These are phyloP conservation scores for Sarcodon aspratus DNA, from an alignment of 768 basidiomycete species.

Conservation along the genomic window DNA sequence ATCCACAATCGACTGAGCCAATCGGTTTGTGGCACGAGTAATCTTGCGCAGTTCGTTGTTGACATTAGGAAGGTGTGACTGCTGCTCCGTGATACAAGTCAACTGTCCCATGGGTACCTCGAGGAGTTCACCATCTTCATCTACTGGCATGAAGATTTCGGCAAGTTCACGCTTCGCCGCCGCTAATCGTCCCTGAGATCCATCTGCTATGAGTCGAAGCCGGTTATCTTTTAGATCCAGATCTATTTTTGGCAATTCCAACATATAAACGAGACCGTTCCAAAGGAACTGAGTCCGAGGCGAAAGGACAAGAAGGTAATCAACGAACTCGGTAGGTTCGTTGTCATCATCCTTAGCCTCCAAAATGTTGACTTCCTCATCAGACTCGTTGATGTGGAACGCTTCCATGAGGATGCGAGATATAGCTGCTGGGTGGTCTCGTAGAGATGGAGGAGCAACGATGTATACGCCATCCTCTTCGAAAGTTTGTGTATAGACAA, in stretches of 20 bases:
- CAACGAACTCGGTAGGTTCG: slow-evolving; percentile 45
- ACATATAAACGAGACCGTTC: slow-evolving; percentile 79
- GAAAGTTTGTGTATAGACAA: slow-evolving; percentile 81
- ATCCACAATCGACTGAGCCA: slow-evolving; percentile 88
- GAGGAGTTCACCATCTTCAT: slow-evolving; percentile 43
- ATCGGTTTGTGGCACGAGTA: slow-evolving; percentile 73
- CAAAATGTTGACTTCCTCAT: slow-evolving; percentile 32
- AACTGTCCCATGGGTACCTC: slow-evolving; percentile 29
- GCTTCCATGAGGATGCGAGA: slow-evolving; percentile 75
- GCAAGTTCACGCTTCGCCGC: slow-evolving; percentile 70
- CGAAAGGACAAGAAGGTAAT: slow-evolving; percentile 80
- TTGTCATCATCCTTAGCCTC: slow-evolving; percentile 32
- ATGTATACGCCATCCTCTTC: slow-evolving; percentile 92
- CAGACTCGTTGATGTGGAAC: slow-evolving; percentile 63
- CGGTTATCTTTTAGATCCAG: slow-evolving; percentile 76
- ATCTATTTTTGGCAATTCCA: slow-evolving; percentile 67
- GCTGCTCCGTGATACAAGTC: slow-evolving; percentile 59
- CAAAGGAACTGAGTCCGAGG: slow-evolving; percentile 83
- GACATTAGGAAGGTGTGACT: slow-evolving; percentile 84
- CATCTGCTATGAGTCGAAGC: slow-evolving; percentile 89
- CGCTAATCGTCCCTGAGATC: slow-evolving; percentile 64
- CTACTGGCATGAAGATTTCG: slow-evolving; percentile 47
- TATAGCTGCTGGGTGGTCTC: slow-evolving; percentile 66
- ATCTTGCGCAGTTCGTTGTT: slow-evolving; percentile 89
- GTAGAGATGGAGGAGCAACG: slow-evolving; percentile 68